These are phyloP conservation scores for Cladosporium sp. DNA, from an alignment of 2,329 filamentous ascomycete genomes.

Conservation along the genomic window DNA sequence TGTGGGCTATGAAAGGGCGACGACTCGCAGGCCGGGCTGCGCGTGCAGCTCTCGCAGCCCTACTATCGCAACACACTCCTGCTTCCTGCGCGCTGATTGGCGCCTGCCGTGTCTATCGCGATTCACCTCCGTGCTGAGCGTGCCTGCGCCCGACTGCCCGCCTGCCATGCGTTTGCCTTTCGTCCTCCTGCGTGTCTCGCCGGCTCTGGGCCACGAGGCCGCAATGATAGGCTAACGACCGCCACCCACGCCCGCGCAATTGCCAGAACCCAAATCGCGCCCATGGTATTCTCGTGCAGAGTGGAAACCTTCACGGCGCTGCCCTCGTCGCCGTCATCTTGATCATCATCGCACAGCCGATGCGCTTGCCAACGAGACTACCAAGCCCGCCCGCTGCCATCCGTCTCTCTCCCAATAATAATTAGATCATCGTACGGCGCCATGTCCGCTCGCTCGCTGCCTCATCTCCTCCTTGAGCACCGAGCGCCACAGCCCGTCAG, in stretches of 20 bases:
- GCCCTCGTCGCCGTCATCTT: not conserved
- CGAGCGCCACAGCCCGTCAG: constrained; percentile 6
- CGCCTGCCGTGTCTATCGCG: not conserved
- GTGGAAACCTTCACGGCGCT: not conserved
- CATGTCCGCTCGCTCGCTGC: not conserved
- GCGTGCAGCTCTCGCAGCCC: not conserved
- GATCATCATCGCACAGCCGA: not conserved
- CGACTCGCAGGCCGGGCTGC: not conserved
- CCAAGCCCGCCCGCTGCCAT: not conserved
- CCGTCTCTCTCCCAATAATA: not conserved
- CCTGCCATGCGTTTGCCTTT: constrained; percentile 1
- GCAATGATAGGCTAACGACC: constrained; percentile 6
- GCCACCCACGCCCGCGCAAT: not conserved
- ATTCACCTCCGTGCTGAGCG: not conserved
- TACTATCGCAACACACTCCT: not conserved
- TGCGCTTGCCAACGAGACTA: not conserved
- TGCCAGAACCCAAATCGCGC: not conserved
- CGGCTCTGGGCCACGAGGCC: constrained; percentile 3
- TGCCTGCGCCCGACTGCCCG: not conserved
- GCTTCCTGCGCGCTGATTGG: not conserved
- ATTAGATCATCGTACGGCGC: not conserved
- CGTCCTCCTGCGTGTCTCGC: not conserved
- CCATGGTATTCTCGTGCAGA: constrained; percentile 1
- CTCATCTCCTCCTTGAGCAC: not conserved
- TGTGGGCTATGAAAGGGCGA: no score